Conservation (phyloP, 257 asterid species). For the Mentha longifolia region DNA sequence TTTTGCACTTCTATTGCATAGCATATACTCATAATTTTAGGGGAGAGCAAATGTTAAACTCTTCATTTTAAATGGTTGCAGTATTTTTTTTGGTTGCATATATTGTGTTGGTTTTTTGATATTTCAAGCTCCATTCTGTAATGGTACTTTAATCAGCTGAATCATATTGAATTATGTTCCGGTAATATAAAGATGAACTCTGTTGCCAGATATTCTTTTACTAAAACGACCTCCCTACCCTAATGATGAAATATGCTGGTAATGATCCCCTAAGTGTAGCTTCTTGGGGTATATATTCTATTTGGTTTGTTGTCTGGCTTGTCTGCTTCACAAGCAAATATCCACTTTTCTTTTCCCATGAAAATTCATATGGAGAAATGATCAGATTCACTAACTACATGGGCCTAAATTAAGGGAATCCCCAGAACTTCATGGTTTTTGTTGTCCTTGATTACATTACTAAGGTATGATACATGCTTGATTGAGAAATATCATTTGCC, state of each 20-base stretch:
- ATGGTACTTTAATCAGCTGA: neutral
- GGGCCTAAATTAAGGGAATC: slow-evolving; percentile 2
- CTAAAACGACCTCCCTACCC: neutral
- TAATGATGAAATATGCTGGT: slow-evolving; percentile 4
- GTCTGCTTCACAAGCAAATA: slow-evolving; percentile 26
- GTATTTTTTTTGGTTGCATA: neutral
- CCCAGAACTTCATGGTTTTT: neutral
- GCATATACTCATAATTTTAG: neutral
- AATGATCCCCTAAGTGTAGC: neutral
- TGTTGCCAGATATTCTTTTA: neutral
- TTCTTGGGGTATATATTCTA: neutral
- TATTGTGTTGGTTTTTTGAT: neutral
- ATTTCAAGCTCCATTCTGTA: neutral
- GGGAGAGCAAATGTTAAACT: neutral
- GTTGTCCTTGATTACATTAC: neutral
- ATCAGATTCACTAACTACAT: slow-evolving; percentile 1
- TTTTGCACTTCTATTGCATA: neutral
- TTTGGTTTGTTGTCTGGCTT: neutral
- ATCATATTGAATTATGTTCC: slow-evolving; percentile 1
- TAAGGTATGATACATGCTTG: slow-evolving; percentile 1
- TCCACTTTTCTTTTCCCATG: slow-evolving; percentile 21
- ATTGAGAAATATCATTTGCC: neutral
- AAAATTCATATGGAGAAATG: slow-evolving; percentile 15
- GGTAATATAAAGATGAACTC: neutral
- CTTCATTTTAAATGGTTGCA: neutral